These are phyloP conservation scores for Phytophthora sp. DNA, from an alignment of 352 stramenopile genomes.

Conservation along the genomic window DNA sequence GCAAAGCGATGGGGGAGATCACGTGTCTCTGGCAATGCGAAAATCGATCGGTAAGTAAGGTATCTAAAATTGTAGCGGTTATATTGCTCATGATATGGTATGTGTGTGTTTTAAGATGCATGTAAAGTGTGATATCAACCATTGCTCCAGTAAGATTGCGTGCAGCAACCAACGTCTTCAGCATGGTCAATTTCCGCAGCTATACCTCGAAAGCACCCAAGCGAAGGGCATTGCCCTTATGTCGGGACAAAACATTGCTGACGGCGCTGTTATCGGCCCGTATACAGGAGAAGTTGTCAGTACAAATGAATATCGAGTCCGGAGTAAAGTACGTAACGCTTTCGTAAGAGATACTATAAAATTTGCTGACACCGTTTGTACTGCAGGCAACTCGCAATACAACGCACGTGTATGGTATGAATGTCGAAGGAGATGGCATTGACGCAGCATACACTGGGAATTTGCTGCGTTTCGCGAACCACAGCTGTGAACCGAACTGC, in stretches of 20 bases:
- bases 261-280: not conserved
- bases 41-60: not conserved
- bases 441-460: not conserved
- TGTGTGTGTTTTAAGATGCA: not conserved
- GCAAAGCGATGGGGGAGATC: not conserved
- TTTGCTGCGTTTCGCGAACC: not conserved
- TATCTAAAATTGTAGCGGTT: not conserved
- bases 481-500: not conserved
- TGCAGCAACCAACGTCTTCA: conserved; percentile 3
- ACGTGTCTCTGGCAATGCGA: not conserved
- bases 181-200: not conserved
- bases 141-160: not conserved
- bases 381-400: not conserved
- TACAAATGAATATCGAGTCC: not conserved
- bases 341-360: not conserved
- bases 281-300: not conserved
- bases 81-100: not conserved
- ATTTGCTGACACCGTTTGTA: not conserved
- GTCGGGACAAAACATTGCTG: not conserved
- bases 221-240: not conserved
- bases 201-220: not conserved
- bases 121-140: not conserved
- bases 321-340: not conserved
- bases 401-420: not conserved
- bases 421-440: not conserved